Conservation (phyloP, 2,329 filamentous ascomycete genomes). For the Aspergillus sp. region DNA sequence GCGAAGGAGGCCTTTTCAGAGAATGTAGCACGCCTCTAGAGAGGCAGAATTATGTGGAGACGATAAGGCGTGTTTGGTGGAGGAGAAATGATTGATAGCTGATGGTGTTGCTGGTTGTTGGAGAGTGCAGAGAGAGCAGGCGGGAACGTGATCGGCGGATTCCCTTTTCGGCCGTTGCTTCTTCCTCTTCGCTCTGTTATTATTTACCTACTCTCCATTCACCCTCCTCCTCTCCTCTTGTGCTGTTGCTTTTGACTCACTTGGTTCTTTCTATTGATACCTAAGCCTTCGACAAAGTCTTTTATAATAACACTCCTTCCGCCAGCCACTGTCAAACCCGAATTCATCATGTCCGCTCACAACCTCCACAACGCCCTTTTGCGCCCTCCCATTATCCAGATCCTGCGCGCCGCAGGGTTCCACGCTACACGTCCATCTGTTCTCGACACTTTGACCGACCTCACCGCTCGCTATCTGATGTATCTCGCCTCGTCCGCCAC, state of each 20-base stretch:
- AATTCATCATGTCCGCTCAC: constrained; percentile 44
- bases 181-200: constrained; percentile 1
- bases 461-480: constrained; percentile 77
- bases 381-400: constrained; percentile 83
- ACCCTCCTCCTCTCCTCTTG: no score
- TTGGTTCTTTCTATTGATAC: no score
- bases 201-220: neutral
- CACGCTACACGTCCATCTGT: constrained; percentile 78
- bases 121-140: neutral
- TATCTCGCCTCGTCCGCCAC: constrained; percentile 72
- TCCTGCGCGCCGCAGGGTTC: constrained; percentile 87
- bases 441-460: constrained; percentile 82
- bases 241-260: no score
- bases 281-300: no score
- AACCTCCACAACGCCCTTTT: constrained; percentile 73
- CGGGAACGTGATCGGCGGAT: constrained; percentile 7
- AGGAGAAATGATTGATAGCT: neutral
- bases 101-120: neutral
- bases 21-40: neutral
- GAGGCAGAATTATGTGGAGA: neutral
- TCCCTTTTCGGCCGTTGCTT: constrained; percentile 1
- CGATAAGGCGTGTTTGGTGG: neutral
- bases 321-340: neutral
- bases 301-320: neutral
- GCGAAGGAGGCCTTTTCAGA: constrained; percentile 4